Conservation (phyloP, 1,284 basidiomycete genomes). For the Apiotrichum gamsii region DNA sequence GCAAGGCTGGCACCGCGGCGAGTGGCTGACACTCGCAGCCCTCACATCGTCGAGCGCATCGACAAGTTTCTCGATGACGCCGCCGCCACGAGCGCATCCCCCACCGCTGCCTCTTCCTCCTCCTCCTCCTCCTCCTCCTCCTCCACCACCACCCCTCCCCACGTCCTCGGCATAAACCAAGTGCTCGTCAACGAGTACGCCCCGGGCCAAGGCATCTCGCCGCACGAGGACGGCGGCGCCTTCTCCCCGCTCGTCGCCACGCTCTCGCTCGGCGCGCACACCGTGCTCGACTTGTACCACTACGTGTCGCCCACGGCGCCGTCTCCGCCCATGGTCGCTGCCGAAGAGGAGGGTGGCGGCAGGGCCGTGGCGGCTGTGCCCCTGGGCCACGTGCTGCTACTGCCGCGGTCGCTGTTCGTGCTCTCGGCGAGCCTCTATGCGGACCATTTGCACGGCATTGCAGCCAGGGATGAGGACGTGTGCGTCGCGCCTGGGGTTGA, state of each 20-base stretch:
- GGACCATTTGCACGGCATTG: conserved; percentile 68
- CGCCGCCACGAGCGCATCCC: no score
- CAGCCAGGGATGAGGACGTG: conserved; percentile 53
- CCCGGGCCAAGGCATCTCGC: conserved; percentile 87
- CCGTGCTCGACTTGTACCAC: conserved; percentile 76
- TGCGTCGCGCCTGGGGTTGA: conserved; percentile 16
- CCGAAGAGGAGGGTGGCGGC: conserved; percentile 36
- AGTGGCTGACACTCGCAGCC: conserved; percentile 50
- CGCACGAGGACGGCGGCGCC: conserved; percentile 85
- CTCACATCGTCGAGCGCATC: conserved; percentile 67
- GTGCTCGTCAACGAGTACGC: conserved; percentile 84
- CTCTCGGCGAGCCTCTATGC: conserved; percentile 64
- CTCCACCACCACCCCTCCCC: no score
- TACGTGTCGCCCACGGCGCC: conserved; percentile 51
- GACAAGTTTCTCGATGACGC: conserved; percentile 27
- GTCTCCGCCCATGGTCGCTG: conserved; percentile 40
- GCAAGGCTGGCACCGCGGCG: background rate
- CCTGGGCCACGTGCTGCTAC: conserved; percentile 65
- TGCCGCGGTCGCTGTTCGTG: conserved; percentile 73
- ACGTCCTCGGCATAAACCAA: conserved; percentile 62
- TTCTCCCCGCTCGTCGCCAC: conserved; percentile 86
- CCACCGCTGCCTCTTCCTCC: no score
- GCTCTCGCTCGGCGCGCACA: conserved; percentile 75
- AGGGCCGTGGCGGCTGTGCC: conserved; percentile 60
- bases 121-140: no score